phyloP scores from a whole-genome alignment of 306 rosid genomes.

The Sophora flavescens region DNA sequence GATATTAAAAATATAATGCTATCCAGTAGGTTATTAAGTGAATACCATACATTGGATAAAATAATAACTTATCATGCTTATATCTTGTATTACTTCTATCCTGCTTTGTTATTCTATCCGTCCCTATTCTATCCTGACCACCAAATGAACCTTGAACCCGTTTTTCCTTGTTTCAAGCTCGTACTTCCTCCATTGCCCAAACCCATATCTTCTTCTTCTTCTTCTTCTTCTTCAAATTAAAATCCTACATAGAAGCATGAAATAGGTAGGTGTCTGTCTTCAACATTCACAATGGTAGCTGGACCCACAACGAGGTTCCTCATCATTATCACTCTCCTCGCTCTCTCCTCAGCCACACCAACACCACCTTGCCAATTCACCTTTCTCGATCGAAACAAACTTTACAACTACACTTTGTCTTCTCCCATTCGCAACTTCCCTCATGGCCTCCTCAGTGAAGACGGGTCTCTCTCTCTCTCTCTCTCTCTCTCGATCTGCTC shows the following conservation, averaged over 20 bases:
- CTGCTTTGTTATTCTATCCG: no score
- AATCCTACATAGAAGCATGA: neutral
- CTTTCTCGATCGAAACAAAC: slow-evolving; percentile 54
- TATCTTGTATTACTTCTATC: no score
- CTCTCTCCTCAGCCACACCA: slow-evolving; percentile 37
- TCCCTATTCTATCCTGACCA: no score
- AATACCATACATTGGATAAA: no score
- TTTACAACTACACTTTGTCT: slow-evolving; percentile 76
- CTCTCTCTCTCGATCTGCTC: slow-evolving; percentile 36
- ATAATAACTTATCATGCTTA: no score
- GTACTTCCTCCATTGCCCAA: neutral
- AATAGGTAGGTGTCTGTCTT: slow-evolving; percentile 27
- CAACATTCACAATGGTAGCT: slow-evolving; percentile 35
- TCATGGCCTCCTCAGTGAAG: slow-evolving; percentile 95
- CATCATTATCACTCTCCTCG: slow-evolving; percentile 32
- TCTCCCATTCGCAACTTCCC: slow-evolving; percentile 74
- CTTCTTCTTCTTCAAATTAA: no score
- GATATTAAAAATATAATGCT: no score
- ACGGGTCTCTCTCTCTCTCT: slow-evolving; percentile 61
- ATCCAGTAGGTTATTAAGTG: no score
- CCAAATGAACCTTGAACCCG: no score
- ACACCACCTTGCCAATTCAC: slow-evolving; percentile 60
- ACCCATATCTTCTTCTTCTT: no score
- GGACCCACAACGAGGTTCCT: slow-evolving; percentile 37
- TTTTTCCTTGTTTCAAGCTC: no score